Percentiles rank a stretch among this genome's conserved stretches.
Conservation (phyloP, 352 stramenopile genomes). For the Globisporangium nunn region DNA sequence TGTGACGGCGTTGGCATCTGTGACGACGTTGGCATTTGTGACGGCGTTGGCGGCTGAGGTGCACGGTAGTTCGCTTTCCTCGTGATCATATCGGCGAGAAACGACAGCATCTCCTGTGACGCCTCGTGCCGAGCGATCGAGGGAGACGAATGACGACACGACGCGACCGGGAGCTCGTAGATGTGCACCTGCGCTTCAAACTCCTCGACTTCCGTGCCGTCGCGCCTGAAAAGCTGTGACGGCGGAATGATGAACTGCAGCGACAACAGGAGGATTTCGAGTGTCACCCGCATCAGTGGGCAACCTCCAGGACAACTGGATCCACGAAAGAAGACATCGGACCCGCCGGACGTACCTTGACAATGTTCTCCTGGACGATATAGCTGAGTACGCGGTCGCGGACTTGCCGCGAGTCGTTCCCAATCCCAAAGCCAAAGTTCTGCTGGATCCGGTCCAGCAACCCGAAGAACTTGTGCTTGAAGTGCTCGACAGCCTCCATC, state of each 20-base stretch:
- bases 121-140: conserved; percentile 28
- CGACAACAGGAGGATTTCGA: not conserved
- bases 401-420: conserved; percentile 33
- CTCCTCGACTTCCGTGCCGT: conserved; percentile 9
- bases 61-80: conserved; percentile 11
- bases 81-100: conserved; percentile 29
- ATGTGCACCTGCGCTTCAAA: conserved; percentile 34
- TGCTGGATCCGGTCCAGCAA: conserved; percentile 34
- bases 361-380: conserved; percentile 31
- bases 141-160: conserved; percentile 16
- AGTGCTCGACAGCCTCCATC: conserved; percentile 26
- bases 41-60: not conserved
- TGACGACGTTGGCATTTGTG: not conserved
- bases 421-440: conserved; percentile 30
- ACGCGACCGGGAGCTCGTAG: conserved; percentile 29
- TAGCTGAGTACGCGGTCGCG: conserved; percentile 43
- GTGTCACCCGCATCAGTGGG: not conserved
- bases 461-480: conserved; percentile 32
- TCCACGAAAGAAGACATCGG: not conserved
- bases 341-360: conserved; percentile 21
- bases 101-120: conserved; percentile 33
- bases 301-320: no score
- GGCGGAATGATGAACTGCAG: conserved; percentile 13
- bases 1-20: not conserved
- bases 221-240: conserved; percentile 2